Base-by-base conservation (phyloP, 2,329 filamentous ascomycete genomes). In the Hypoxylon sp. region DNA sequence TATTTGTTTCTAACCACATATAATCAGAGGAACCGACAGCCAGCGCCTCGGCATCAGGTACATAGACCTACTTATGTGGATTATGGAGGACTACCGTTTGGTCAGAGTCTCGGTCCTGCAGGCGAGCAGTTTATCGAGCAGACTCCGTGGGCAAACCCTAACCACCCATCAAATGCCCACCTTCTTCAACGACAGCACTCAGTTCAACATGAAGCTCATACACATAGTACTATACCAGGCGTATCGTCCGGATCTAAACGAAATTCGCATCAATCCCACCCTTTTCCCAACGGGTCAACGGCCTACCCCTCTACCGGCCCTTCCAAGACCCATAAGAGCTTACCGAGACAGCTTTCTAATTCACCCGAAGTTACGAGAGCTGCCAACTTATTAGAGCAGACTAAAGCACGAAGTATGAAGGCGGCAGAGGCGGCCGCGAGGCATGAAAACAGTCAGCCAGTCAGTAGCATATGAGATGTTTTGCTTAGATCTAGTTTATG, bases 131-230 rank as follows among this genome's bases (percentile, higher is more conserved):
- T 96, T 73, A 86, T 97, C 61, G 93, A 97, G 76, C 91, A 95
- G 73, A 97, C 93, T 4, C 92, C 94, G 0, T 98, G 94, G 94
- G 94, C 94, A 37, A 97, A 97, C 77, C 93, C 94, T 17, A 93
- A 95, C 72, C 91, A 94, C 77, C 90, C 91, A 5, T 87, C 89
- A 9, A 90, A 93, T 76, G 80, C 78, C 14, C 77, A 79, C 73
- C 72, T 80, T 65, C 68, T 80, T 42, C 80, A 82, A 56, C 77
- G 81, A 44, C 82, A 84, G 65, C 76, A 80, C 54, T 77, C 80
- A 4, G 75, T 71, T 29, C 80, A 81, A 53, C 80, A 81, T 17
- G 77, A 80, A 37, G 9, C 69, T 1, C 71, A 69, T 55, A 17
- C 63, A 55, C 62, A 73, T 44, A 54, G 65, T 56, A 66, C 70